phyloP scores from a whole-genome alignment of 176 grass and related monocot species.

The Lolium multiflorum region DNA sequence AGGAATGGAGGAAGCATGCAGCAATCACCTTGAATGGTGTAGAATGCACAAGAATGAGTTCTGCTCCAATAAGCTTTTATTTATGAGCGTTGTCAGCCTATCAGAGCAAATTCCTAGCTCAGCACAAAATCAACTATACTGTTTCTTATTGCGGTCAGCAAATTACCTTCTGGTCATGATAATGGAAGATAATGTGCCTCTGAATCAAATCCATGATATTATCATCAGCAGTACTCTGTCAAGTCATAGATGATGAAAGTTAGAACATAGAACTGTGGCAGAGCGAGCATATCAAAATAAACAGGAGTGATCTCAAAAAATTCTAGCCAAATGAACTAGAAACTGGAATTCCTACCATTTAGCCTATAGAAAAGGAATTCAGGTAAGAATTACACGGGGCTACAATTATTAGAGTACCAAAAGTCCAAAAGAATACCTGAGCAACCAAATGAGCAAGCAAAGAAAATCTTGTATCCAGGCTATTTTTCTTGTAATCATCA shows the following conservation, averaged over 20 bases:
- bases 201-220: constrained; percentile 82
- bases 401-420: constrained; percentile 35
- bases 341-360: constrained; percentile 1
- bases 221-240: constrained; percentile 70
- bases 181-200: constrained; percentile 73
- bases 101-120: constrained; percentile 20
- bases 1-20: background rate
- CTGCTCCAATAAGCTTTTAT: constrained; percentile 9
- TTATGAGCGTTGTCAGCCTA: background rate
- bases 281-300: constrained; percentile 30
- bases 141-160: background rate
- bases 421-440: constrained; percentile 69
- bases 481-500: constrained; percentile 67
- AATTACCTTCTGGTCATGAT: constrained; percentile 83
- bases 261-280: constrained; percentile 27
- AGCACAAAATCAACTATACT: background rate
- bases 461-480: constrained; percentile 60
- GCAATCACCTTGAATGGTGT: constrained; percentile 1
- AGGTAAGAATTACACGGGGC: constrained; percentile 17
- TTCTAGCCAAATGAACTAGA: constrained; percentile 29
- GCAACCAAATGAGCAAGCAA: constrained; percentile 89
- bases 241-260: constrained; percentile 45
- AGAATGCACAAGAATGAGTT: background rate
- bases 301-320: constrained; percentile 14
- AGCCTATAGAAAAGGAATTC: constrained; percentile 4